phyloP scores from a whole-genome alignment of 2,329 filamentous ascomycete species.

The Paracorniculantispora psalliotae region DNA sequence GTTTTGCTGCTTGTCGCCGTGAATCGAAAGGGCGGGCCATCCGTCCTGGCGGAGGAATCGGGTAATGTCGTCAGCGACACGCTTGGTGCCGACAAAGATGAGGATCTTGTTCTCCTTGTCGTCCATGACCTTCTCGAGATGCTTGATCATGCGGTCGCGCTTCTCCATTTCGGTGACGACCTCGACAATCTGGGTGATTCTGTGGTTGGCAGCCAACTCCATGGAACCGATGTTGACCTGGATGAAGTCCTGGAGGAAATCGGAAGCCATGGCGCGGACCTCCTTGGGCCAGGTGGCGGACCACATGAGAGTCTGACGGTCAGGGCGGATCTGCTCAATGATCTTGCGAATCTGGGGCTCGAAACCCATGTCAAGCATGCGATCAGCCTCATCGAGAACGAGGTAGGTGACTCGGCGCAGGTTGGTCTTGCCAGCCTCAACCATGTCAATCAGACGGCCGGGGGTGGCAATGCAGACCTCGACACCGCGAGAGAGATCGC shows the following conservation, averaged over 20 bases:
- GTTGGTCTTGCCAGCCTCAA: slow-evolving; percentile 97
- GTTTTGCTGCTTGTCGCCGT: slow-evolving; percentile 99
- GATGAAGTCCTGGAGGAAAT: slow-evolving; percentile 93
- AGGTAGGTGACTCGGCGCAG: slow-evolving; percentile 96
- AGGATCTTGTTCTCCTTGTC: slow-evolving; percentile 92
- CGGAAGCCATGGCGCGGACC: slow-evolving; percentile 82
- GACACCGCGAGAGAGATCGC: slow-evolving; percentile 88
- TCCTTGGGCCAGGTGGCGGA: slow-evolving; percentile 99
- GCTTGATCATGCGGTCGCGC: slow-evolving; percentile 94
- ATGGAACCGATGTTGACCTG: slow-evolving; percentile 98
- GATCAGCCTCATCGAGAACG: slow-evolving; percentile 97
- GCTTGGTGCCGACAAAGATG: slow-evolving; percentile 90
- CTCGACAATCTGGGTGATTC: slow-evolving; percentile 96
- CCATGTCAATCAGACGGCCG: slow-evolving; percentile 96
- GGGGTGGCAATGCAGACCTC: slow-evolving; percentile 99
- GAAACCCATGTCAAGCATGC: slow-evolving; percentile 99
- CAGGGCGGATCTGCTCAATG: slow-evolving; percentile 92
- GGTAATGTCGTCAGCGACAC: slow-evolving; percentile 96
- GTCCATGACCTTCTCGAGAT: slow-evolving; percentile 97
- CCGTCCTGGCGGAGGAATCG: slow-evolving; percentile 95
- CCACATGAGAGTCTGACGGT: slow-evolving; percentile 99
- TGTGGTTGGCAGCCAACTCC: slow-evolving; percentile 93
- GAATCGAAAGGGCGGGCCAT: slow-evolving; percentile 96
- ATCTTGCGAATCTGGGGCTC: slow-evolving; percentile 99
- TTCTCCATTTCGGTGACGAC: slow-evolving; percentile 96